Evolutionary conservation across 108 stramenopile species (phyloP), one percentile per base, ranked within the genome.

Genomic region (Ochromonas danica): DNA sequence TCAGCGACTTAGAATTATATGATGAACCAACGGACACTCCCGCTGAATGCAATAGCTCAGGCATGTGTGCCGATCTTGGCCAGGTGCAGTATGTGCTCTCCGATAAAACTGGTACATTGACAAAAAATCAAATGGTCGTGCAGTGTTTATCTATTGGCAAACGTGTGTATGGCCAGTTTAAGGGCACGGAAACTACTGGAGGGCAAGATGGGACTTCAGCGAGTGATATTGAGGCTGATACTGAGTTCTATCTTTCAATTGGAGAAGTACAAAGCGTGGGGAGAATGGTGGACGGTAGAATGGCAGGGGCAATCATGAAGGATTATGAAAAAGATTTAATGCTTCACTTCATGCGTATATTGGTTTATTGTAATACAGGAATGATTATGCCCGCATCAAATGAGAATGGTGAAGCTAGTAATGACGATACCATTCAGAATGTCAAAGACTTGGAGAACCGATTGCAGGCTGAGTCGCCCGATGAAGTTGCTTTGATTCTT

Each of bases 1-100:
- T 88, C 25, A 86, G 83, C 70, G 95, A 97, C 78, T 61, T 91
- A 1, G 85, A 93, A 36, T 94, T 97, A 92, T 95, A 97, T 81
- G 89, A 94, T 80, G 88, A 84, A 39, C 91, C 90, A 45, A 91
- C 93, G 28, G 90, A 96, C 75, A 94, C 94, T 6, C 89, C 91
- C 30, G 93, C 93, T 39, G 79, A 79, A 41, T 84, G 84, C 0
- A 79, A 86, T 31, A 86, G 85, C 0, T 82, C 83, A n/a, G 82
- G 61, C 35, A 25, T 39, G 78, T n/a, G 61, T 10, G 22, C 14
- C 3, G 60, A 86, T 39, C 57, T 86, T 1, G 86, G 86, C 28
- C 84, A 85, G 65, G 70, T 86, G 40, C 42, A 84, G 70, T 81
- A 86, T 62, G 67, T 86, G 28, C 63, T 86, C 35, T 71, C 61